Conservation (phyloP, 108 stramenopile genomes). For the Epipyxis sp. region DNA sequence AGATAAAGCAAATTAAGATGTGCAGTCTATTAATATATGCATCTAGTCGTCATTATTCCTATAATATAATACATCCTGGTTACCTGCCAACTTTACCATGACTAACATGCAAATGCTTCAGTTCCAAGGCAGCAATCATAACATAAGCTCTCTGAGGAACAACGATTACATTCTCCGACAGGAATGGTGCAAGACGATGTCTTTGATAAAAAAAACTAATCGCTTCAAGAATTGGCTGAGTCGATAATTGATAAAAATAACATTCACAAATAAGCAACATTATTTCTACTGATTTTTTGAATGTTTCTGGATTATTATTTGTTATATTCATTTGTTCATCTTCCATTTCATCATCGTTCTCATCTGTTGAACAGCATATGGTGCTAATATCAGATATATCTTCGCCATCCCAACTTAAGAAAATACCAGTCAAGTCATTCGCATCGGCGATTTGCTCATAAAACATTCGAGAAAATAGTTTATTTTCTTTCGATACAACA, state of each 20-base stretch:
- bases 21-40: too few species aligned
- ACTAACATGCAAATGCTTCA: conserved; percentile 43
- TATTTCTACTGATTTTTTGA: conserved; percentile 36
- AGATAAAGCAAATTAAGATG: too few species aligned
- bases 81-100: conserved; percentile 42
- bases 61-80: too few species aligned
- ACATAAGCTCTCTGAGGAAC: conserved; percentile 36
- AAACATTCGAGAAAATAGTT: conserved; percentile 15
- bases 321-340: background rate
- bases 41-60: too few species aligned
- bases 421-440: background rate
- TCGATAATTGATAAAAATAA: conserved; percentile 40
- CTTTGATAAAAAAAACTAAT: conserved; percentile 22
- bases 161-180: conserved; percentile 31
- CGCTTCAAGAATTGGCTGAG: conserved; percentile 45
- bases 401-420: background rate
- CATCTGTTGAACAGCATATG: background rate
- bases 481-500: conserved; percentile 24
- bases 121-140: conserved; percentile 43
- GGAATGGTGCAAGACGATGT: background rate
- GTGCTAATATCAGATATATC: background rate
- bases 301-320: background rate
- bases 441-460: background rate
- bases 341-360: conserved; percentile 22
- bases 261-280: conserved; percentile 38